These are phyloP conservation scores for Penicillium sp. DNA, from an alignment of 2,329 filamentous ascomycete species.

Conservation along the genomic window DNA sequence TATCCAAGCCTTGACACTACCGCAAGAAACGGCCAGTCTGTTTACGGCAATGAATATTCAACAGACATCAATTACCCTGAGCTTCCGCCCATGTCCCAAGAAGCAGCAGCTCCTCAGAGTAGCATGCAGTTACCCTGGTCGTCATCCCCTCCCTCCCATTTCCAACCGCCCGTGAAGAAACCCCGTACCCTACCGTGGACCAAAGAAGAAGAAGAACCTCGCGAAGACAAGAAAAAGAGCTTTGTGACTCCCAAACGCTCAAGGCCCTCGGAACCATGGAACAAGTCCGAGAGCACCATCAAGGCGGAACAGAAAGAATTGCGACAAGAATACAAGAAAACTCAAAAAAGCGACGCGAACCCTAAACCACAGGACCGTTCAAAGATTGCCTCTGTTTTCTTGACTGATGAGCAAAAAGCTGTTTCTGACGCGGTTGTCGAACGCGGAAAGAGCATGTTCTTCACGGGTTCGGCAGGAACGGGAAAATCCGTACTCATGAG, in stretches of 20 bases:
- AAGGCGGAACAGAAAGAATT: conserved; percentile 70
- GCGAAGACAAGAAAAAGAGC: conserved; percentile 17
- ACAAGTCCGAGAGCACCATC: conserved; percentile 62
- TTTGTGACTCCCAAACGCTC: conserved; percentile 41
- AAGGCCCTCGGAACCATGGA: conserved; percentile 52
- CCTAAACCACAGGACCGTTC: conserved; percentile 31
- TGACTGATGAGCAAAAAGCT: conserved; percentile 78
- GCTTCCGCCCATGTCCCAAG: conserved; percentile 25
- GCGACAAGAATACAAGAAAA: conserved; percentile 51
- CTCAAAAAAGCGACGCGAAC: conserved; percentile 38
- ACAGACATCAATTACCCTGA: conserved; percentile 31
- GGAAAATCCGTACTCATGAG: conserved; percentile 95
- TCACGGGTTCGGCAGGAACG: conserved; percentile 90
- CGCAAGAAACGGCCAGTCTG: conserved; percentile 4
- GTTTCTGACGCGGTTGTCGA: conserved; percentile 76
- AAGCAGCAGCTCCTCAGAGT: conserved; percentile 38
- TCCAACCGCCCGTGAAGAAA: conserved; percentile 40
- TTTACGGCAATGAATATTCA: conserved; percentile 7
- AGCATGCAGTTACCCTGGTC: conserved; percentile 64
- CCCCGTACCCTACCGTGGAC: conserved; percentile 58
- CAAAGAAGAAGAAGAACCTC: conserved; percentile 29
- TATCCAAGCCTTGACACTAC: conserved; percentile 16
- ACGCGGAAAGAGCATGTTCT: conserved; percentile 81
- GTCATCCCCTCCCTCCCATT: conserved; percentile 44
- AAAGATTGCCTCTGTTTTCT: conserved; percentile 51